Base-by-base conservation (phyloP, 2,329 filamentous ascomycete species). In the Orbilia javanica region DNA sequence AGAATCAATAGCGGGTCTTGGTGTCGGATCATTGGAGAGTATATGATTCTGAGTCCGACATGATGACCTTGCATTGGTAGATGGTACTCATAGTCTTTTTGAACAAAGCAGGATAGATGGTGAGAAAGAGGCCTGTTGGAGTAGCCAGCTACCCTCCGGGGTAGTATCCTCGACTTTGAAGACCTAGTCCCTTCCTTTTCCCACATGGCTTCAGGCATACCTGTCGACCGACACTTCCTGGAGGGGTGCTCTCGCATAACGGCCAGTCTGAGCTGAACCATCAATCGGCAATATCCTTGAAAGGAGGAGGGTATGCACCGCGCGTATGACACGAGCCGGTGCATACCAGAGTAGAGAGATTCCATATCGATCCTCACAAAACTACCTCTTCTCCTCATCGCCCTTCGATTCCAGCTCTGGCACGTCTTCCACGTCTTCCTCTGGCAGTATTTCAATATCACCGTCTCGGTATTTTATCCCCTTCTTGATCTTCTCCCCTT, bases 401-500 rank as follows among this genome's bases (percentile, higher is more conserved):
- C 29, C 36, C 42, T 62, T 65, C 39, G 27, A 27, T 3, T 53
- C 27, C 20, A 55, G 27, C 11, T 55, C 29, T 13, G 52, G 29
- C 13, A 36, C 57, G 36, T 71, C 67, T 6, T 36, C 68, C 25
- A 25, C 48, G 62, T 70, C 52, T 27, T 77, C 67, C 52, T 46
- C 44, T 10, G 76, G 79, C n/a, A 71, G 46, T 10, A 76, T 44
- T 18, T 72, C 64, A 31, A 76, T 69, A 53, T 79, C 67, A 0
- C 63, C 67, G 36, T 79, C 60, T 50, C 69, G 46, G 48, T 69
- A 79, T 60, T 79, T 74, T 1, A 60, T 71, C 42, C 76, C 66
- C 60, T 79, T 79, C 18, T 25, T 73, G 18, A 72, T 53, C 57
- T 75, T 71, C 39, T 72, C 68, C 10, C 73, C 71, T 50, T 80